A percentile compares a stretch with the other conserved stretches of the same genome.
Evolutionary conservation across 75 land plant genomes (phyloP).

Genomic region (Isoetes taiwanensis): DNA sequence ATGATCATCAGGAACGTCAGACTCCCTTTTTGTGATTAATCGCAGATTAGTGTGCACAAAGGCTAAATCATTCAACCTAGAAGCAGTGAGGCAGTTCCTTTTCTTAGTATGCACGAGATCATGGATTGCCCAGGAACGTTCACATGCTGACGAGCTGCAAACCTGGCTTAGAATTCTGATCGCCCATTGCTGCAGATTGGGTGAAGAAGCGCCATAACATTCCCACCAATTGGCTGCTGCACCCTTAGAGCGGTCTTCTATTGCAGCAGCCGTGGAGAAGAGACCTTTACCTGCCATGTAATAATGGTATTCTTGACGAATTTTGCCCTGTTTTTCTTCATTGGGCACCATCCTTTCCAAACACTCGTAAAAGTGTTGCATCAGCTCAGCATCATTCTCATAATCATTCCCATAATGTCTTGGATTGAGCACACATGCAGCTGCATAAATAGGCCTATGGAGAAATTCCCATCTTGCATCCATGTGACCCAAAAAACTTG

Average conservation of each 20-base stretch:
- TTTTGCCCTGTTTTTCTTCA: conserved; percentile 8
- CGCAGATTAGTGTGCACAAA: conserved; percentile 11
- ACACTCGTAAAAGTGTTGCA: conserved; percentile 42
- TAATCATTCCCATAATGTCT: conserved; percentile 5
- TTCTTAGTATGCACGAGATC: conserved; percentile 7
- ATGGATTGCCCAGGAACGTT: not conserved
- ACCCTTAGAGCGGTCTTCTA: no score
- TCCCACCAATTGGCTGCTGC: conserved; percentile 30
- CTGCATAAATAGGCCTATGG: conserved; percentile 33
- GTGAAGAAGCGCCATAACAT: conserved; percentile 13
- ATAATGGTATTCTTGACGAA: conserved; percentile 3
- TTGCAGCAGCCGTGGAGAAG: no score
- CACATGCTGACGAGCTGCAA: conserved; percentile 3
- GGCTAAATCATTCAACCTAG: not conserved
- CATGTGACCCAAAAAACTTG: conserved; percentile 35
- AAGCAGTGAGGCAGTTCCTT: not conserved
- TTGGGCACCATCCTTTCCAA: conserved; percentile 33
- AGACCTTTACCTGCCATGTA: conserved; percentile 28
- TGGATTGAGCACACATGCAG: conserved; percentile 25
- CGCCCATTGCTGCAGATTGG: conserved; percentile 20
- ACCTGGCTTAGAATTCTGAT: conserved; percentile 15
- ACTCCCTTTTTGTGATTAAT: no score
- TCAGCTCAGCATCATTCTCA: conserved; percentile 31
- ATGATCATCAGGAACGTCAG: no score
- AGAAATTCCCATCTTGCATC: conserved; percentile 33